Base-by-base conservation (phyloP, 2,329 filamentous ascomycete species). In the Fusarium fujikuroi region DNA sequence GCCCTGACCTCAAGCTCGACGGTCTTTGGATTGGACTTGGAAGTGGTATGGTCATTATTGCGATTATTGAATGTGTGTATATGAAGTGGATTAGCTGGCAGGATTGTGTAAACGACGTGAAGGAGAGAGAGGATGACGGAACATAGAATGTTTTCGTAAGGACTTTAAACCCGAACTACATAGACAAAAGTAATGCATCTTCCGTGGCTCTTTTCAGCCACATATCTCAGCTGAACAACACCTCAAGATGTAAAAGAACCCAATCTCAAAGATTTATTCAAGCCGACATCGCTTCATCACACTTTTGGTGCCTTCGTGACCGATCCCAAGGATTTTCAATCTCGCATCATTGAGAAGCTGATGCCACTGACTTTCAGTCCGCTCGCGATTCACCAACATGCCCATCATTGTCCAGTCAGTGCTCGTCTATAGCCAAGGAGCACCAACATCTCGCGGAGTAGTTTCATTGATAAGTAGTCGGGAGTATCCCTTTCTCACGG, bases 321-420 rank as follows among this genome's bases (percentile, higher is more conserved):
- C 75, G 15, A 73, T 71, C 0, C 60, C 61, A 21, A 36, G 63
- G n/a, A 75, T 54, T 23, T 71, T 57, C 19, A 76, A 30, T 3
- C 63, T 70, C 23, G 54, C 43, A 21, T 58, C 47, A 15, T 47
- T 56, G 7, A 76, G 70, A 25, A 74, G 42, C 42, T 67, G 49
- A 10, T 63, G 58, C 67, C 72, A 76, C 50, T 76, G 69, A 32
- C 46, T 72, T 21, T 75, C 75, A 1, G 67, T 73, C n/a, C 67
- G 40, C 49, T 76, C 73, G 2, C 75, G 65, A 28, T 77, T 78
- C 2, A 77, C 75, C 5, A 80, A 46, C 60, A 74, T 73, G 3
- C 52, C 58, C 73, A 75, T 74, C 64, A 71, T 74, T 4, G 62
- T 71, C 70, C 67, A 69, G 49, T 85, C 83, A 3, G 64, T 62